Evolutionary conservation across 345 rosid species (phyloP).

Genomic region (Eucalyptus paniculata): DNA sequence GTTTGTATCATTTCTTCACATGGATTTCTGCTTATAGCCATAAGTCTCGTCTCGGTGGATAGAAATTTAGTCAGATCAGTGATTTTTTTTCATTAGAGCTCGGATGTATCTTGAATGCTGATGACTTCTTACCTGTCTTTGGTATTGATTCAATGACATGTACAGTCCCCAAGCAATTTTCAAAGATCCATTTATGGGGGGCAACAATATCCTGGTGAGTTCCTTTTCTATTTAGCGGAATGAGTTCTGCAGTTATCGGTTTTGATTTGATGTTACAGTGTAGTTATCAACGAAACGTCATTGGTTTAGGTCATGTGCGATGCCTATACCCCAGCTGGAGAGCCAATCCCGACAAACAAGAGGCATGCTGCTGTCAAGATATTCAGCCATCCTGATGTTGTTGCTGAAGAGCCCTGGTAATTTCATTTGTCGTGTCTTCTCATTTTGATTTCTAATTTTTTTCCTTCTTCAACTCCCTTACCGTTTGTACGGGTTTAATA

Average conservation of each 20-base stretch:
- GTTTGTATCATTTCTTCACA: background rate
- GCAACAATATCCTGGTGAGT: slow-evolving; percentile 15
- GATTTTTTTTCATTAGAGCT: too few relatives aligned
- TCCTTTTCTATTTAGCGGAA: too few relatives aligned
- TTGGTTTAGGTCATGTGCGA: too few relatives aligned
- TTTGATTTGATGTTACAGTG: background rate
- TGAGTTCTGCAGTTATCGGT: background rate
- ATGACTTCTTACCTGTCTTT: background rate
- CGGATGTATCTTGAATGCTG: background rate
- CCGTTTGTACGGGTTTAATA: background rate
- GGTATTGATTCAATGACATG: background rate
- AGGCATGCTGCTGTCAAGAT: slow-evolving; percentile 55
- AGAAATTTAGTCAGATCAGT: background rate
- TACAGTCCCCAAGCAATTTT: slow-evolving; percentile 87
- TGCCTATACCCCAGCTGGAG: slow-evolving; percentile 41
- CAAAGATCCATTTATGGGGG: slow-evolving; percentile 81
- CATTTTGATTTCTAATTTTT: background rate
- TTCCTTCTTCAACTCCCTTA: too few relatives aligned
- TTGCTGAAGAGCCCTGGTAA: slow-evolving; percentile 58
- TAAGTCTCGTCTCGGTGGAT: background rate
- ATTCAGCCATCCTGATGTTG: slow-evolving; percentile 58
- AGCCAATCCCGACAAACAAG: slow-evolving; percentile 79
- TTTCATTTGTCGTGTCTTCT: too few relatives aligned
- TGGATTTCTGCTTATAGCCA: background rate
- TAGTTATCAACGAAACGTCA: too few relatives aligned